Evolutionary conservation across 805 yeast species (phyloP).

Genomic region (Cephaloascus albidus): DNA sequence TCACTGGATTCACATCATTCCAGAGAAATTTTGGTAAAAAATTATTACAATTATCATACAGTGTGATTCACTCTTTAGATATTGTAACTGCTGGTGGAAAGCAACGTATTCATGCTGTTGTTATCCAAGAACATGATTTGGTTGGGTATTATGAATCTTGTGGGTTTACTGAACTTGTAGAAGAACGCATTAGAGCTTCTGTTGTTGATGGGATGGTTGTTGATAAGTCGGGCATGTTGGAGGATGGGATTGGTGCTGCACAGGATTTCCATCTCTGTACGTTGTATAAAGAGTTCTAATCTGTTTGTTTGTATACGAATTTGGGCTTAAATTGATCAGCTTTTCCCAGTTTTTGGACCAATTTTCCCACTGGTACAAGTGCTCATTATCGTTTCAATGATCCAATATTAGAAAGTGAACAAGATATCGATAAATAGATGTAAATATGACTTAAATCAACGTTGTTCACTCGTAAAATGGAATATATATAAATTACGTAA

Average conservation of each 20-base stretch:
- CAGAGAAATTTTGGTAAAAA: slow-evolving; percentile 26
- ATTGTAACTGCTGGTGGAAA: slow-evolving; percentile 9
- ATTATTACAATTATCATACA: too few relatives aligned
- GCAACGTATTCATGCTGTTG: slow-evolving; percentile 21
- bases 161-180: slow-evolving; percentile 20
- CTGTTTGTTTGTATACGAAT: too few relatives aligned
- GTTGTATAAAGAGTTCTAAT: slow-evolving; percentile 15
- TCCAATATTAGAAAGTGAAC: too few relatives aligned
- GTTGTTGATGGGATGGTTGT: not conserved
- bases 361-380: too few relatives aligned
- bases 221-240: slow-evolving; percentile 15
- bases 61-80: too few relatives aligned
- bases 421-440: too few relatives aligned
- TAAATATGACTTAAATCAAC: too few relatives aligned
- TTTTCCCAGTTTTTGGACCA: too few relatives aligned
- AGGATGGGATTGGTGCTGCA: slow-evolving; percentile 26
- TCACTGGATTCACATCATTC: slow-evolving; percentile 47
- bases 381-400: too few relatives aligned
- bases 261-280: slow-evolving; percentile 32
- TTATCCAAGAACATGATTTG: slow-evolving; percentile 40
- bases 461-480: too few relatives aligned
- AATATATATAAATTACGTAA: too few relatives aligned
- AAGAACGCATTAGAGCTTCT: slow-evolving; percentile 1
- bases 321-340: too few relatives aligned
- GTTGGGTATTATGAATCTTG: slow-evolving; percentile 34